These are phyloP conservation scores for Piper betle DNA, from an alignment of 164 flowering plant species.

Conservation along the genomic window DNA sequence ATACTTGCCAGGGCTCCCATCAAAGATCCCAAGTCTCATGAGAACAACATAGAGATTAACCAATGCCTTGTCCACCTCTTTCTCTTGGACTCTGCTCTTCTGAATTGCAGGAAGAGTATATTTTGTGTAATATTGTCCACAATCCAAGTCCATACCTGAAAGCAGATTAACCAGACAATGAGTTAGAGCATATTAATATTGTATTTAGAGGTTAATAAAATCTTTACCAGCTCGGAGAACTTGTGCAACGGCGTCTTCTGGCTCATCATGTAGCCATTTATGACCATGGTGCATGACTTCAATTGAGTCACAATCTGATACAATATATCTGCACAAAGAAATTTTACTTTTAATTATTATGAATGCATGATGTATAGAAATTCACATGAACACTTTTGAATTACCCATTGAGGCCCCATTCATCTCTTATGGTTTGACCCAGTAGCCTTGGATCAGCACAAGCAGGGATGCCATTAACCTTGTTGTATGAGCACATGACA, in stretches of 20 bases:
- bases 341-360: too few relatives aligned
- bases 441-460: conserved; percentile 12
- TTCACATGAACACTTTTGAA: too few relatives aligned
- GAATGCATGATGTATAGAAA: too few relatives aligned
- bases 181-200: not conserved
- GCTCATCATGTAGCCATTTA: not conserved
- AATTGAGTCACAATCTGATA: conserved; percentile 1
- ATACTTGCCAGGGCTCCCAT: not conserved
- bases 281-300: not conserved
- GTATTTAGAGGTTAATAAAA: not conserved
- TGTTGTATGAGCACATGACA: conserved; percentile 17
- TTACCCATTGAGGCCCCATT: conserved; percentile 17
- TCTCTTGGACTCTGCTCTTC: conserved; percentile 1
- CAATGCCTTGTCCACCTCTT: conserved; percentile 4
- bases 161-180: not conserved
- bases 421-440: conserved; percentile 6
- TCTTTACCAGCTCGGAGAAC: conserved; percentile 2
- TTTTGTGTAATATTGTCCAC: conserved; percentile 1
- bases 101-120: not conserved
- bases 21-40: conserved; percentile 13
- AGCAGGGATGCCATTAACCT: conserved; percentile 12
- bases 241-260: conserved; percentile 6
- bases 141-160: conserved; percentile 8
- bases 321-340: too few relatives aligned
- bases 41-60: conserved; percentile 1